Percentiles rank a stretch among this genome's conserved stretches.
Evolutionary conservation across 768 basidiomycete genomes (phyloP).

Genomic region (Pilatotrama ljubarskyi): DNA sequence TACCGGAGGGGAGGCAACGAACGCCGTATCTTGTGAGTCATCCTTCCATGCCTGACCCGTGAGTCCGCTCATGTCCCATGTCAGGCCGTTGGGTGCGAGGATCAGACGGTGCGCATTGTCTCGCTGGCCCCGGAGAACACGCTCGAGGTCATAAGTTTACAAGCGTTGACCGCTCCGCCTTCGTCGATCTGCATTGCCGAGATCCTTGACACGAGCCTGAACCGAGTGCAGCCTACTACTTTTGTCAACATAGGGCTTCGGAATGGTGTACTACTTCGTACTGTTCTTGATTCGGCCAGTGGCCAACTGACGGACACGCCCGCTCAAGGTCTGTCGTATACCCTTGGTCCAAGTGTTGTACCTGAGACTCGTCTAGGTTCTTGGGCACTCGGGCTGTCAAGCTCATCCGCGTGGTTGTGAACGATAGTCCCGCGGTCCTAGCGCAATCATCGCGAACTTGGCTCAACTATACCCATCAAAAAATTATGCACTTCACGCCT

Average conservation of each 20-base stretch:
- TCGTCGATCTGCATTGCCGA: conserved; percentile 97
- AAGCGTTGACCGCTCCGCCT: conserved; percentile 94
- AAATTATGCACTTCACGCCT: conserved; percentile 95
- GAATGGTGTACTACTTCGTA: conserved; percentile 93
- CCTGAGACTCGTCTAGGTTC: conserved; percentile 49
- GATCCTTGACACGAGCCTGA: conserved; percentile 95
- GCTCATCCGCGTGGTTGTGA: conserved; percentile 82
- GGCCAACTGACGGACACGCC: conserved; percentile 96
- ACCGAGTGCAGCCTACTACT: conserved; percentile 91
- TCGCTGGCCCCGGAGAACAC: conserved; percentile 97
- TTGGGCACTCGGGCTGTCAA: conserved; percentile 91
- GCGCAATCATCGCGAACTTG: conserved; percentile 95
- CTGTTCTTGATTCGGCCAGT: conserved; percentile 92
- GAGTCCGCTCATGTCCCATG: background rate
- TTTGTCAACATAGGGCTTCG: conserved; percentile 98
- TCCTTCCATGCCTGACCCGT: background rate
- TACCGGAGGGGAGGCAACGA: conserved; percentile 89
- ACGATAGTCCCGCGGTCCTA: conserved; percentile 86
- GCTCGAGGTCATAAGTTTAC: conserved; percentile 91
- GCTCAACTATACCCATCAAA: conserved; percentile 97
- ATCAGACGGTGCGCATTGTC: conserved; percentile 97
- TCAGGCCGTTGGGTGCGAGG: conserved; percentile 97
- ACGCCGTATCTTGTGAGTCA: conserved; percentile 85
- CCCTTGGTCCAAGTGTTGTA: too few relatives aligned
- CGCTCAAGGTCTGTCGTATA: conserved; percentile 41